Evolutionary conservation across 768 basidiomycete genomes (phyloP).

Genomic region (Porpolomopsis calyptriformis): DNA sequence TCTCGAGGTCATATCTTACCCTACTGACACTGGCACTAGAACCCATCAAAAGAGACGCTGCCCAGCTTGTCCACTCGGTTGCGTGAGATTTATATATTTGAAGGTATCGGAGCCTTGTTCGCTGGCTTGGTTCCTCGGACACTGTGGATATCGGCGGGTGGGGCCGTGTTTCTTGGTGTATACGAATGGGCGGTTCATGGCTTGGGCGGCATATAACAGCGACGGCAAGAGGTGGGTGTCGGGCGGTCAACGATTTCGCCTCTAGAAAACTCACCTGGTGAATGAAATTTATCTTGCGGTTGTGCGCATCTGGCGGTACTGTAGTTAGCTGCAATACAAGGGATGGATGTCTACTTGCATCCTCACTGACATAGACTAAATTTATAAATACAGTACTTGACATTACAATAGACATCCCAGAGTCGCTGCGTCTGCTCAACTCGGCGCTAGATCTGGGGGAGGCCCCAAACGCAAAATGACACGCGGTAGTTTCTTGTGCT

Average conservation of each 20-base stretch:
- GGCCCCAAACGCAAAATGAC: conserved; percentile 26
- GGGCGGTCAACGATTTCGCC: background rate
- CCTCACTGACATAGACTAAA: no score
- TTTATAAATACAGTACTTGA: no score
- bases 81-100: conserved; percentile 52
- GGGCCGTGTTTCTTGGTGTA: conserved; percentile 94
- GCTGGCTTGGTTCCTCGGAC: conserved; percentile 85
- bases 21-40: conserved; percentile 24
- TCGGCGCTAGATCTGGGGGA: background rate
- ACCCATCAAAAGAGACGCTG: conserved; percentile 33
- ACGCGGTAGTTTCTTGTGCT: conserved; percentile 21
- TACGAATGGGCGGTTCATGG: conserved; percentile 73
- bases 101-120: conserved; percentile 72
- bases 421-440: no score
- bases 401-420: background rate
- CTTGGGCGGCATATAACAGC: conserved; percentile 26
- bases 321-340: no score
- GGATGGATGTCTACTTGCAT: no score
- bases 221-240: conserved; percentile 1
- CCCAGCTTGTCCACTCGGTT: conserved; percentile 52
- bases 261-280: background rate
- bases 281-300: no score
- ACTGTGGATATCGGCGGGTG: conserved; percentile 92
- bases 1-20: background rate
- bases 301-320: no score